Conservation (phyloP, 208 protist genomes). For the Balamuthia mandrillaris region DNA sequence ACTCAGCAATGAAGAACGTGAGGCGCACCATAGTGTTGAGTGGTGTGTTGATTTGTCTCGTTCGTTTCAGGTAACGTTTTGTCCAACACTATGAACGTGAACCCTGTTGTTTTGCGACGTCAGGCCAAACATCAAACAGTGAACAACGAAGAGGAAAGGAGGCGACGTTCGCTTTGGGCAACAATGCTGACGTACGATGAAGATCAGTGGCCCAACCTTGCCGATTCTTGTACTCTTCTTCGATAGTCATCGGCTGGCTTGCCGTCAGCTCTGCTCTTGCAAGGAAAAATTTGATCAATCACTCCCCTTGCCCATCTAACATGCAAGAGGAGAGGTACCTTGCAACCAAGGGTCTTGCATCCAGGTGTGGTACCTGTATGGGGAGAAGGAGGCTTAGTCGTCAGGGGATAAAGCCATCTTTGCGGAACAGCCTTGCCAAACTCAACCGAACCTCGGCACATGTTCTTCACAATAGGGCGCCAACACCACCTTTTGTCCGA, state of each 20-base stretch:
- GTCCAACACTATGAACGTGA: slow-evolving; percentile 32
- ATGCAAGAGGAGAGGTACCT: neutral
- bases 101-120: neutral
- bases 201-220: slow-evolving; percentile 1
- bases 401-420: neutral
- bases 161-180: neutral
- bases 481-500: slow-evolving; percentile 1
- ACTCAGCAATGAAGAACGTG: neutral
- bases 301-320: neutral
- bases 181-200: neutral
- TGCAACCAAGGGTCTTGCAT: neutral
- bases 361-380: slow-evolving; percentile 7
- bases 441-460: neutral
- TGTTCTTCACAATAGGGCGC: slow-evolving; percentile 17
- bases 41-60: neutral
- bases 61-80: slow-evolving; percentile 19
- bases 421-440: neutral
- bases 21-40: slow-evolving; percentile 10
- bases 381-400: neutral
- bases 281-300: neutral
- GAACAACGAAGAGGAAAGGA: neutral
- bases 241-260: slow-evolving; percentile 14
- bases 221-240: slow-evolving; percentile 15
- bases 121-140: neutral
- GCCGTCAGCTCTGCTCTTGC: slow-evolving; percentile 37